phyloP scores from a whole-genome alignment of 1,284 basidiomycete genomes.

The Ustanciosporium gigantosporum region DNA sequence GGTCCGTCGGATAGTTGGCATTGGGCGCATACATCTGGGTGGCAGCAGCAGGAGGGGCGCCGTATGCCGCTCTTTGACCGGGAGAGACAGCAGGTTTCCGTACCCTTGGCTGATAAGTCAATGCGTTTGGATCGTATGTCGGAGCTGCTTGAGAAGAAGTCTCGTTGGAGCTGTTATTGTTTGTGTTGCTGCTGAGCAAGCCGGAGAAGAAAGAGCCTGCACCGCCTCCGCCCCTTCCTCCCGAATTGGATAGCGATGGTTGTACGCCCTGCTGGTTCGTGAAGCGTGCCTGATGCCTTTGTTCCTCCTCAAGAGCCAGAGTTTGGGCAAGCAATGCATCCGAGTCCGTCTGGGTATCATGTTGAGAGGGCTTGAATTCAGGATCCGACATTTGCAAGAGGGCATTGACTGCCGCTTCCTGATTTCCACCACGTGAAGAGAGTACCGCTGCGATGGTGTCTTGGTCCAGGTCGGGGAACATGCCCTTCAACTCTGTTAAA shows the following conservation, averaged over 20 bases:
- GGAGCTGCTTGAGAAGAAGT: conserved; percentile 4
- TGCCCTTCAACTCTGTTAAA: conserved; percentile 38
- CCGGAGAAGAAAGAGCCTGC: conserved; percentile 28
- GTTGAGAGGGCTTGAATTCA: conserved; percentile 28
- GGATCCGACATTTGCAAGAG: conserved; percentile 53
- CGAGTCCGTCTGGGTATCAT: conserved; percentile 31
- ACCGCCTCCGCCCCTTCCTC: conserved; percentile 27
- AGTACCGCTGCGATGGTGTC: conserved; percentile 49
- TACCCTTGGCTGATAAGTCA: conserved; percentile 48
- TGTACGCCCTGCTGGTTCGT: conserved; percentile 25
- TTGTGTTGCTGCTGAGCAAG: conserved; percentile 11
- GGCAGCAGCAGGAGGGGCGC: conserved; percentile 4
- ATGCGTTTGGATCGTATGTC: conserved; percentile 42
- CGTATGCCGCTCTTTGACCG: conserved; percentile 3
- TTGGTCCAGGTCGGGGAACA: conserved; percentile 50
- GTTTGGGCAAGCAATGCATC: conserved; percentile 44
- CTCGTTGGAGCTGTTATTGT: conserved; percentile 5
- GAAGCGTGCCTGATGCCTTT: conserved; percentile 17
- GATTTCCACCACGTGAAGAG: conserved; percentile 38
- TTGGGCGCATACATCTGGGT: background rate
- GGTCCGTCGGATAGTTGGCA: conserved; percentile 5
- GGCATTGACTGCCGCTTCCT: conserved; percentile 46
- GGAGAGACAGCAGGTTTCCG: conserved; percentile 1
- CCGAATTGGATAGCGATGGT: conserved; percentile 11
- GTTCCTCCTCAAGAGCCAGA: conserved; percentile 42